Conservation (phyloP, 78 protist genomes). For the Chrysochromulina tobinii region DNA sequence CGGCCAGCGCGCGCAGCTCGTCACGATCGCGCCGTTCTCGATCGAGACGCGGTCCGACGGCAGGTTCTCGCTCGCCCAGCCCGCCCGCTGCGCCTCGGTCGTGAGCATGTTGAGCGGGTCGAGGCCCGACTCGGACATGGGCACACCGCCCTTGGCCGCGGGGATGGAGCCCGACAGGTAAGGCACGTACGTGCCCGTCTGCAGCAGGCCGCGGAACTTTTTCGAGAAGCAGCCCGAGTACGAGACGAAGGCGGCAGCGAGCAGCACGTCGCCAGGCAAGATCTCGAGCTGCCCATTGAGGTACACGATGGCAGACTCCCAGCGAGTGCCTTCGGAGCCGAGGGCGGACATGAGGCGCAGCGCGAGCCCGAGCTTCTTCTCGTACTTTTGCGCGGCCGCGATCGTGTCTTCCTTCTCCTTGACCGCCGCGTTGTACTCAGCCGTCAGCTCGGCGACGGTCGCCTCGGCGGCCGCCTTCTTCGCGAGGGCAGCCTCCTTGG, state of each 20-base stretch:
- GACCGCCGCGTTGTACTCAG: constrained; percentile 45
- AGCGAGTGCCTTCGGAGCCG: constrained; percentile 63
- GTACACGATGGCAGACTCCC: constrained; percentile 47
- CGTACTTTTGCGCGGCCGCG: constrained; percentile 56
- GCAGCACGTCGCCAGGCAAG: constrained; percentile 75
- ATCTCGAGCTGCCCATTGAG: neutral
- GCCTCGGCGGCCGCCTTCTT: constrained; percentile 31
- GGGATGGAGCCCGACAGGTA: neutral
- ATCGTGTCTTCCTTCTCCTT: constrained; percentile 46
- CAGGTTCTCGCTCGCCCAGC: constrained; percentile 83
- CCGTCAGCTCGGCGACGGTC: constrained; percentile 52
- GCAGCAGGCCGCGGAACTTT: constrained; percentile 39
- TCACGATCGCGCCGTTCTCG: constrained; percentile 81
- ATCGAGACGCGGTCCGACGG: constrained; percentile 84
- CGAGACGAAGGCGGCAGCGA: constrained; percentile 70
- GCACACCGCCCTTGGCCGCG: neutral
- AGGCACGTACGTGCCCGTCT: neutral
- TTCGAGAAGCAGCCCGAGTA: constrained; percentile 77
- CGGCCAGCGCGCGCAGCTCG: constrained; percentile 79
- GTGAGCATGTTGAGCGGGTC: constrained; percentile 44
- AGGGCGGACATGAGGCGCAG: constrained; percentile 67
- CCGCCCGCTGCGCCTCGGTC: constrained; percentile 62
- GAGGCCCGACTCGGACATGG: neutral
- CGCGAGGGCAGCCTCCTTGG: constrained; percentile 47
- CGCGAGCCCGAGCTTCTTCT: constrained; percentile 61